phyloP scores from a whole-genome alignment of 2,329 filamentous ascomycete species.

The Pyrenochaeta sp. region DNA sequence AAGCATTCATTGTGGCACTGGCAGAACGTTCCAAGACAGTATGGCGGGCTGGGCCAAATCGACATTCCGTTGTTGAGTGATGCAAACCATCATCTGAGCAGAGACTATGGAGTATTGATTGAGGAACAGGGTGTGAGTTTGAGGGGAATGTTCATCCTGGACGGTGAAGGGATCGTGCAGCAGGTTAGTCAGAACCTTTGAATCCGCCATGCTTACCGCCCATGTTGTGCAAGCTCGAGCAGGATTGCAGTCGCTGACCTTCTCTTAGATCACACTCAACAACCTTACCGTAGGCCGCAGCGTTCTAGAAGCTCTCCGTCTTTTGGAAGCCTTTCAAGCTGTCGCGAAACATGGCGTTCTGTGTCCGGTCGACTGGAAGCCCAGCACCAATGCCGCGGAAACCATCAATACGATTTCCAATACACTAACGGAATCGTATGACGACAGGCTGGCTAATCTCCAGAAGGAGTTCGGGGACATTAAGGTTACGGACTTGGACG shows the following conservation, averaged over 20 bases:
- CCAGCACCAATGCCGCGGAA: constrained; percentile 20
- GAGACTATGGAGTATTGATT: constrained; percentile 40
- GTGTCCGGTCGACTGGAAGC: constrained; percentile 44
- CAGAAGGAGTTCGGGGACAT: constrained; percentile 38
- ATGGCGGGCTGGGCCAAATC: constrained; percentile 38
- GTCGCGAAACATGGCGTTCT: constrained; percentile 41
- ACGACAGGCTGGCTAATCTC: constrained; percentile 34
- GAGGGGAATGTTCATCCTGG: constrained; percentile 42
- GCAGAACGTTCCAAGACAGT: constrained; percentile 40
- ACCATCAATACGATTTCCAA: constrained; percentile 36
- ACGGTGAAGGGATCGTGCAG: constrained; percentile 36
- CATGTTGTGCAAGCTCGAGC: background rate
- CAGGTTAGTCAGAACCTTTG: constrained; percentile 24
- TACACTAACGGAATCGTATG: constrained; percentile 37
- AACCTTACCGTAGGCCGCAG: constrained; percentile 41
- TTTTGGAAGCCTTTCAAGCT: constrained; percentile 43
- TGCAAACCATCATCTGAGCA: constrained; percentile 36
- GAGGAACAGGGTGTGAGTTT: constrained; percentile 41
- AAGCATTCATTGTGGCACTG: constrained; percentile 43
- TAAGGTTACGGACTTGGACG: constrained; percentile 9
- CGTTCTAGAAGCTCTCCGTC: constrained; percentile 40
- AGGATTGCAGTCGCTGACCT: background rate
- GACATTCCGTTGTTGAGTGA: constrained; percentile 41
- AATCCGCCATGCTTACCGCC: background rate
- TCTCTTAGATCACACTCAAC: constrained; percentile 35